phyloP scores from a whole-genome alignment of 2,329 filamentous ascomycete species.

The Meredithiella fracta region DNA sequence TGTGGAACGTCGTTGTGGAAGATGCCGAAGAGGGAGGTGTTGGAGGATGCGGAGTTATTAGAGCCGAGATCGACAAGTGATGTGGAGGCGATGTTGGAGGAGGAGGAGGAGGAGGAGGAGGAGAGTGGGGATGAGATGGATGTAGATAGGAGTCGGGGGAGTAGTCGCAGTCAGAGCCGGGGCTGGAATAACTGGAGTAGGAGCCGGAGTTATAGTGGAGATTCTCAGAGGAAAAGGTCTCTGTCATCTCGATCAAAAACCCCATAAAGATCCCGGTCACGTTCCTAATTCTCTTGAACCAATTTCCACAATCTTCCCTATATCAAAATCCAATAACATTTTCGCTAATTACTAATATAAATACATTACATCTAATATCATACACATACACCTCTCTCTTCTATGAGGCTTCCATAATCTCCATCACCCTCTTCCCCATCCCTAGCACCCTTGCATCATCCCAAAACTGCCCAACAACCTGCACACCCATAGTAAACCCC shows the following conservation, averaged over 20 bases:
- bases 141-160: constrained; percentile 14
- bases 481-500: constrained; percentile 39
- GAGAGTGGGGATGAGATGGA: constrained; percentile 18
- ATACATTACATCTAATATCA: constrained; percentile 1
- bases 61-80: constrained; percentile 73
- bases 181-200: constrained; percentile 15
- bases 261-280: not conserved
- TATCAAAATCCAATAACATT: not conserved
- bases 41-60: constrained; percentile 79
- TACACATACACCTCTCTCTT: not conserved
- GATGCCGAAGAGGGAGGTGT: constrained; percentile 60
- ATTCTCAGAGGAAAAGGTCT: not conserved
- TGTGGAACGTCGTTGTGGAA: constrained; percentile 90
- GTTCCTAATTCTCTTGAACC: not conserved
- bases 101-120: constrained; percentile 33
- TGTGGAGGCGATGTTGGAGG: constrained; percentile 53
- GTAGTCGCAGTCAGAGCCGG: constrained; percentile 11
- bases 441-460: constrained; percentile 50
- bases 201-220: constrained; percentile 13
- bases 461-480: constrained; percentile 68
- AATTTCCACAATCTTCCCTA: not conserved
- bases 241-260: too few relatives aligned
- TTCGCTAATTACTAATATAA: not conserved
- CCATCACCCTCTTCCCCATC: constrained; percentile 33
- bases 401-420: constrained; percentile 17